Percentiles rank a stretch among this genome's conserved stretches.
Evolutionary conservation across 2,329 filamentous ascomycete genomes (phyloP).

Genomic region (Diaporthe destruens): DNA sequence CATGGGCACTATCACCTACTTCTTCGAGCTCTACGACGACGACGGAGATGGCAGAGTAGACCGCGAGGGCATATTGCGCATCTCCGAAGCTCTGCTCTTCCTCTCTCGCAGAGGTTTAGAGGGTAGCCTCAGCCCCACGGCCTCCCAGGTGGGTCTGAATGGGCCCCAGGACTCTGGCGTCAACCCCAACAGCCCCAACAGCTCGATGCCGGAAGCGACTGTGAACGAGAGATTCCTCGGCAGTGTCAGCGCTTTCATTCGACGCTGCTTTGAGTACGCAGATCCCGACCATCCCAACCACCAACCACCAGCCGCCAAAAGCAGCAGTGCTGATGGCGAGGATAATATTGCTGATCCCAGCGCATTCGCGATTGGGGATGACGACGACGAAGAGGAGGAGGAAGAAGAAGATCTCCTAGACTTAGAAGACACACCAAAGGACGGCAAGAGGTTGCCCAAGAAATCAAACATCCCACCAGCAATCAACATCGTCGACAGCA

Average conservation of each 20-base stretch:
- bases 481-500: conserved; percentile 45
- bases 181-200: conserved; percentile 50
- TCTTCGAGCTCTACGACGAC: conserved; percentile 97
- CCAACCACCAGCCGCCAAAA: conserved; percentile 44
- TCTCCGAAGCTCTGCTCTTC: conserved; percentile 94
- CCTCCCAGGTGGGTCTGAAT: conserved; percentile 67
- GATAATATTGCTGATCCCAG: conserved; percentile 53
- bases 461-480: conserved; percentile 44
- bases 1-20: conserved; percentile 97
- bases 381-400: conserved; percentile 67
- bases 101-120: conserved; percentile 90
- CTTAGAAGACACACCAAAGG: conserved; percentile 61
- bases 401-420: conserved; percentile 72
- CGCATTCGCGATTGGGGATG: conserved; percentile 82
- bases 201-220: conserved; percentile 64
- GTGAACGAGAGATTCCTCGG: conserved; percentile 90
- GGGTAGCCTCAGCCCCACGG: conserved; percentile 76
- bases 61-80: conserved; percentile 92
- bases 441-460: conserved; percentile 44
- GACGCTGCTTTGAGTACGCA: conserved; percentile 97
- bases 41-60: conserved; percentile 92
- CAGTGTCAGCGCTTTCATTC: conserved; percentile 95
- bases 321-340: conserved; percentile 42
- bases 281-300: conserved; percentile 86
- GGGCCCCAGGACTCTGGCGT: conserved; percentile 51